A percentile compares a stretch with the other conserved stretches of the same genome.
Evolutionary conservation across 345 rosid species (phyloP).

Genomic region (Aurinia saxatilis): DNA sequence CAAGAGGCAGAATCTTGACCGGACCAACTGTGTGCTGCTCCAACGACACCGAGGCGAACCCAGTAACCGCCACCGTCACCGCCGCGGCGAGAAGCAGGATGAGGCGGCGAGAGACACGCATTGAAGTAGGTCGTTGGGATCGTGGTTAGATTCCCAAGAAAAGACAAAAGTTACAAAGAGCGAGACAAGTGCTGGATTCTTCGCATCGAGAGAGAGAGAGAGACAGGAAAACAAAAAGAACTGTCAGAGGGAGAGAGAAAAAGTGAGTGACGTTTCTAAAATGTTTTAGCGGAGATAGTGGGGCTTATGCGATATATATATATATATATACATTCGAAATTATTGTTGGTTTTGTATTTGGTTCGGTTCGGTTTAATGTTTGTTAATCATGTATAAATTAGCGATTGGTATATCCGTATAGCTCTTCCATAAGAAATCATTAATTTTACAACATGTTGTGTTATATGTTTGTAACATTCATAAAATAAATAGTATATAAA

Average conservation of each 20-base stretch:
- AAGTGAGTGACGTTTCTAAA: slow-evolving; percentile 12
- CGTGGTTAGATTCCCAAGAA: neutral
- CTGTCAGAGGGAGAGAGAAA: slow-evolving; percentile 11
- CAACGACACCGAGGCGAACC: slow-evolving; percentile 11
- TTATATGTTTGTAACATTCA: no score
- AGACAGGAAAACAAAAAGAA: slow-evolving; percentile 14
- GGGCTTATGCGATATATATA: neutral
- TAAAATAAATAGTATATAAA: no score
- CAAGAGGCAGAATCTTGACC: slow-evolving; percentile 40
- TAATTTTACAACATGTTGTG: no score
- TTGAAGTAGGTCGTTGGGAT: slow-evolving; percentile 21
- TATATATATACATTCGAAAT: neutral
- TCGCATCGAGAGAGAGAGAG: slow-evolving; percentile 27
- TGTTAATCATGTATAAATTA: neutral
- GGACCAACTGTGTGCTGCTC: slow-evolving; percentile 22
- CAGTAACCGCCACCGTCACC: slow-evolving; percentile 7
- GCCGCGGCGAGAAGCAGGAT: slow-evolving; percentile 18
- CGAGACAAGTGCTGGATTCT: slow-evolving; percentile 23
- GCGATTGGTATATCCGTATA: slow-evolving; percentile 12
- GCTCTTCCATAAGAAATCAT: no score
- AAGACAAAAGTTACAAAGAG: neutral
- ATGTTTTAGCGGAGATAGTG: slow-evolving; percentile 17
- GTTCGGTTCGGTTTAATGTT: neutral
- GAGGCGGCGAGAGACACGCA: slow-evolving; percentile 24
- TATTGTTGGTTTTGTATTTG: slow-evolving; percentile 9